Evolutionary conservation across 805 yeast genomes (phyloP), one percentile per base, ranked within the genome.

Genomic region (Hanseniaspora osmophila): DNA sequence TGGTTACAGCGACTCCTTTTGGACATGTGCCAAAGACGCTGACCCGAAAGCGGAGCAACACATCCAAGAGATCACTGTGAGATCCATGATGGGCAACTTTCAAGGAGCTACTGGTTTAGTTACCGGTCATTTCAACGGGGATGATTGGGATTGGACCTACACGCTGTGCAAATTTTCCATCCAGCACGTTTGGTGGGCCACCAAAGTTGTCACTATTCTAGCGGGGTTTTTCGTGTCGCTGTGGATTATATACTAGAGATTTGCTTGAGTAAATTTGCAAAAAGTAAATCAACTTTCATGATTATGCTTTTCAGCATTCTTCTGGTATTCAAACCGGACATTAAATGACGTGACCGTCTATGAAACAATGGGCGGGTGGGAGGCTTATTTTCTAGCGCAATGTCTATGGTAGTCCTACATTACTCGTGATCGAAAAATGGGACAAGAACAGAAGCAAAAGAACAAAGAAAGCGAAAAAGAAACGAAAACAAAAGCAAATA

Each of bases 181-280:
- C 10, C 96, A 88, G 64, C 96, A 88, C 59, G 76, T 83, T 44
- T 92, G 98, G 98, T 92, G 98, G 98, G 84, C 74, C 7, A 72
- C 94, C 2, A 79, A 84, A 55, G 71, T 79, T 1, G 53, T 73
- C 6, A 58, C 70, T 2, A 47, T 72, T 1, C 44, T 77, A 10
- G 63, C 75, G 0, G 52, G 68, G 0, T 47, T 74, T 4, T 47
- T 70, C 18, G 11, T 15, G 16, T 35, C 38, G 3, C 38, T 35
- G 18, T 35, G 38, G 38, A 10, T 35, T n/a, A 10, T 35, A n/a
- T 13, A n/a, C 11, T 35, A 35, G 18, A 22, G 27, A 22, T 22
- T 22, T 22, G 27, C 7, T 4, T 22, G n/a, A n/a, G n/a, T n/a
- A n/a, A 22, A 22, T 22, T 22, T 22, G 7, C 27, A 5, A 22